phyloP scores from a whole-genome alignment of 2,329 filamentous ascomycete genomes.

The Hypoxylon sp. region DNA sequence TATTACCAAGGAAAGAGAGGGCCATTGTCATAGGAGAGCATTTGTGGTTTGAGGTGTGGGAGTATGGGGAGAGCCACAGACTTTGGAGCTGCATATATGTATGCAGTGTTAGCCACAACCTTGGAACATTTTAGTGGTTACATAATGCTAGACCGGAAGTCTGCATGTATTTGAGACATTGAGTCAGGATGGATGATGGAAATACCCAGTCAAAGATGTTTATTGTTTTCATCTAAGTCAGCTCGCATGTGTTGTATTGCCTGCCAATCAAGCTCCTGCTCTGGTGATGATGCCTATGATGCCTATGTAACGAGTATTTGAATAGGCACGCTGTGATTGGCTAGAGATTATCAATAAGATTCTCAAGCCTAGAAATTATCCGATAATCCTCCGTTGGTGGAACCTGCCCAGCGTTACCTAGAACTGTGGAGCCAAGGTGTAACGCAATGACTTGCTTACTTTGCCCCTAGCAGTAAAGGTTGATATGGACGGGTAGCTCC shows the following conservation, averaged over 20 bases:
- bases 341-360: not conserved
- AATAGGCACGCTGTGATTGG: slow-evolving; percentile 23
- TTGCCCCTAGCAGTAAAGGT: not conserved
- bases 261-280: slow-evolving; percentile 10
- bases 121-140: not conserved
- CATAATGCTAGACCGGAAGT: not conserved
- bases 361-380: slow-evolving; percentile 19
- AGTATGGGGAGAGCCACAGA: not conserved
- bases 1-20: slow-evolving; percentile 13
- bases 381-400: slow-evolving; percentile 33
- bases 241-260: not conserved
- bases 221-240: not conserved
- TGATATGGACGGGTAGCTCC: slow-evolving; percentile 14
- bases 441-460: slow-evolving; percentile 18
- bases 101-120: not conserved
- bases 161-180: not conserved
- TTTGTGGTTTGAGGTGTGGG: not conserved
- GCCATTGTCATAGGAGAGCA: slow-evolving; percentile 3
- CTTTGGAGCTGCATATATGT: slow-evolving; percentile 10
- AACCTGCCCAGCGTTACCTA: slow-evolving; percentile 2
- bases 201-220: slow-evolving; percentile 13
- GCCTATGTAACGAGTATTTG: slow-evolving; percentile 3
- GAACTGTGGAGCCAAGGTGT: slow-evolving; percentile 19
- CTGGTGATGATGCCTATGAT: slow-evolving; percentile 1
- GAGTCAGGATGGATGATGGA: slow-evolving; percentile 4